phyloP scores from a whole-genome alignment of 768 basidiomycete species.

The Neoboletus magnificus region DNA sequence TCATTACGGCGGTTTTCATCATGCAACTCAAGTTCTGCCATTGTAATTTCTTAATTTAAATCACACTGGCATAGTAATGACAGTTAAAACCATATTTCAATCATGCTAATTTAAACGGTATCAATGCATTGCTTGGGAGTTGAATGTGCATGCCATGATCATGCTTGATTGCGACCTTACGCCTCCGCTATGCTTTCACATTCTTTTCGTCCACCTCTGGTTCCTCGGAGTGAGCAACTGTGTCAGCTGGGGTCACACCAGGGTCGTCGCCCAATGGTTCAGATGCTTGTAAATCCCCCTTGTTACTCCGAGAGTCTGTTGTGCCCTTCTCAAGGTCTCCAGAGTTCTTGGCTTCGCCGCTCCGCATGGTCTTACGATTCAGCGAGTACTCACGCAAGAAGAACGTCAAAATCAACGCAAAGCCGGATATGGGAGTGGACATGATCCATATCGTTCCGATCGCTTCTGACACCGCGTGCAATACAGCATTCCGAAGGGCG shows the following conservation, averaged over 20 bases:
- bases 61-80: too few species aligned
- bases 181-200: background rate
- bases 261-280: background rate
- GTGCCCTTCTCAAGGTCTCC: too few species aligned
- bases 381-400: conserved; percentile 62
- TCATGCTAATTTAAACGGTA: too few species aligned
- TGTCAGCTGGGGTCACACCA: background rate
- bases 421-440: conserved; percentile 55
- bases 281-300: background rate
- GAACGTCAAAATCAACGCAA: too few species aligned
- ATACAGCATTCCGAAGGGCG: too few species aligned
- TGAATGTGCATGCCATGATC: background rate
- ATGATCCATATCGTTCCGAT: conserved; percentile 66
- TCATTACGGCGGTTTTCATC: too few species aligned
- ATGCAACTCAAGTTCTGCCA: too few species aligned
- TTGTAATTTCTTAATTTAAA: too few species aligned
- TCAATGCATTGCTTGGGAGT: background rate
- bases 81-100: too few species aligned
- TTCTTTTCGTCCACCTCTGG: background rate
- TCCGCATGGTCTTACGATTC: conserved; percentile 46
- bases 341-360: conserved; percentile 31
- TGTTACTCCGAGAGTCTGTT: background rate
- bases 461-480: conserved; percentile 58
- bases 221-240: background rate
- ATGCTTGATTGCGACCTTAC: background rate